Evolutionary conservation across 768 basidiomycete genomes (phyloP), one percentile per base, ranked within the genome.

Genomic region (Podaxis sp.): DNA sequence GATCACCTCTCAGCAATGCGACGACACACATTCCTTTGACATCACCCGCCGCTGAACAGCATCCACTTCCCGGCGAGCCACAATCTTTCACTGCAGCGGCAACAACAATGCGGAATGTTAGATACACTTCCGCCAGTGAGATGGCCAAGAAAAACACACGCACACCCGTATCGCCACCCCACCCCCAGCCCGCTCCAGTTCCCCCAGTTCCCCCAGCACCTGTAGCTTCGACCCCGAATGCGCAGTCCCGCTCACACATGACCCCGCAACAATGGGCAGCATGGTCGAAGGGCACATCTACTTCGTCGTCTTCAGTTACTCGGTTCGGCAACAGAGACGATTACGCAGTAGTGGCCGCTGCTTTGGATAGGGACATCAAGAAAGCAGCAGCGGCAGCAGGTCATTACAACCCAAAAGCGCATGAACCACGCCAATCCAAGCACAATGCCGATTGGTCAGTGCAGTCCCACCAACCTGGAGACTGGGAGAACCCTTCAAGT

Each of bases 51-150:
- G 36, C 46, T 6, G 44, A 52, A 35, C 21, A n/a, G 2, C 35
- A 36, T 18, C 38, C 57, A 14, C 36, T 40, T 14, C 9, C 23
- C 3, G 38, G 27, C 10, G 50, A 50, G 16, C 25, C 52, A 44
- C 68, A 66, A 25, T 68, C 67, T 50, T 60, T 68, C 32, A 68
- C 68, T 23, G 64, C 68, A 13, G 70, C 68, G 6, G 68, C 66
- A 28, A 69, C 68, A 58, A 62, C 65, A 3, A 64, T 61, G 46
- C 59, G 62, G 25, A 65, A 63, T 38, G 62, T 67, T 48, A 62
- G 67, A 44, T 55, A 63, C 25, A 69, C 68, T 10, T 67, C 68
- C 14, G 72, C 73, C 9, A 74, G 73, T 16, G 62, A 61, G 32
- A 58, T 46, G 10, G 59, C 55, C 18, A 62, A 65, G 52, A 57